Evolutionary conservation across 176 grass and related monocot genomes (phyloP), one percentile per base, ranked within the genome.

Genomic region (Chrysopogon serrulatus): DNA sequence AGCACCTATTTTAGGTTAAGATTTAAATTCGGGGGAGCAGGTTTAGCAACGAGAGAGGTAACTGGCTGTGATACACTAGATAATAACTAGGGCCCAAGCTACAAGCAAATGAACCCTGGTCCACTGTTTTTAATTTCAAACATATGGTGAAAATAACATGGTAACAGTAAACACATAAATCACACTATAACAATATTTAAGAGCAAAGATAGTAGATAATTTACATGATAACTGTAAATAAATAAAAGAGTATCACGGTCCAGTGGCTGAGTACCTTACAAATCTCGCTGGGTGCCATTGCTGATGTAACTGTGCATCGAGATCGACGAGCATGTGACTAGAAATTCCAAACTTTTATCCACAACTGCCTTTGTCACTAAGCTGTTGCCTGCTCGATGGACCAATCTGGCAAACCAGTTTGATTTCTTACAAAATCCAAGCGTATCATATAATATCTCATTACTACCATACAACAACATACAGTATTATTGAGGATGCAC

Each of bases 341-440:
- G 16, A 12, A 81, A 86, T 86, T 79, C 79, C 72, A 40, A 82
- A 42, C 37, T 82, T 32, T 83, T 86, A 90, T 90, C 88, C 83
- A 40, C 23, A 65, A 37, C 23, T 57, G 53, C 53, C 53, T 40
- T 70, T 76, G 79, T 76, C 63, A 24, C 17, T 28, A 61, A 48
- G 72, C 79, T 68, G 65, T 18, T 41, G 69, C 78, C 64, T 60
- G 51, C n/a, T 40, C 47, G 77, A 64, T 63, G 47, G 45, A 10
- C 77, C 61, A 27, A 39, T 23, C 34, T 65, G 73, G 15, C 63
- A 68, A 71, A 39, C 44, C 15, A 18, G 28, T 54, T 31, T 53
- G 64, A 53, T 26, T 47, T 45, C 18, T 18, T 27, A 51, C 5
- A 56, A 18, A 70, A 70, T 9, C 7, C 65, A 24, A 0, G 32